Evolutionary conservation across 495 filamentous ascomycete genomes (phyloP).

Genomic region (Beverwykella pulmonaria): DNA sequence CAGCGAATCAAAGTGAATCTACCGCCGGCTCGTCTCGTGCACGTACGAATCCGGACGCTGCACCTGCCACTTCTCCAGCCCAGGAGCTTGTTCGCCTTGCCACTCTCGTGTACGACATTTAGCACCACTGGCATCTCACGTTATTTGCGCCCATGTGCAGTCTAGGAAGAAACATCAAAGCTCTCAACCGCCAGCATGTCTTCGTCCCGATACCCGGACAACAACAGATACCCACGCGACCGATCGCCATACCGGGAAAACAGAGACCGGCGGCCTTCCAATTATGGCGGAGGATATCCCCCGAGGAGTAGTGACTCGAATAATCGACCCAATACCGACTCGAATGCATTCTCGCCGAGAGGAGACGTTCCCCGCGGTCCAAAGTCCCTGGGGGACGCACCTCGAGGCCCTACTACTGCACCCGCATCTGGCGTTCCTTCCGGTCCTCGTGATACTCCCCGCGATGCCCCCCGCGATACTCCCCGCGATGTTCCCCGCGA

Average conservation of each 20-base stretch:
- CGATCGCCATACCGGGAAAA: conserved; percentile 30
- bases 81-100: background rate
- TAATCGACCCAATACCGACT: conserved; percentile 19
- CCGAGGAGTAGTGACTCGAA: conserved; percentile 21
- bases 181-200: conserved; percentile 21
- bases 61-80: too few species aligned
- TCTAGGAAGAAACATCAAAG: conserved; percentile 1
- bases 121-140: background rate
- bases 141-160: conserved; percentile 20
- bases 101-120: background rate
- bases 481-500: background rate
- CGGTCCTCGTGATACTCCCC: conserved; percentile 28
- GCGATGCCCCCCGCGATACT: background rate
- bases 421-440: conserved; percentile 26
- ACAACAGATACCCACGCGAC: conserved; percentile 30
- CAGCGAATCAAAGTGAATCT: too few species aligned
- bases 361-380: conserved; percentile 34
- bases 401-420: conserved; percentile 13
- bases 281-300: conserved; percentile 26
- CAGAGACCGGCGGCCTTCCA: conserved; percentile 30
- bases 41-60: too few species aligned
- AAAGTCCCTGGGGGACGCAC: conserved; percentile 21
- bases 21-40: too few species aligned
- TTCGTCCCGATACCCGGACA: conserved; percentile 36
- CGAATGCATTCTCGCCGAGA: conserved; percentile 17